phyloP scores from a whole-genome alignment of 1,139 yeast species.

The Hemisphaericaspora xylofermentans region DNA sequence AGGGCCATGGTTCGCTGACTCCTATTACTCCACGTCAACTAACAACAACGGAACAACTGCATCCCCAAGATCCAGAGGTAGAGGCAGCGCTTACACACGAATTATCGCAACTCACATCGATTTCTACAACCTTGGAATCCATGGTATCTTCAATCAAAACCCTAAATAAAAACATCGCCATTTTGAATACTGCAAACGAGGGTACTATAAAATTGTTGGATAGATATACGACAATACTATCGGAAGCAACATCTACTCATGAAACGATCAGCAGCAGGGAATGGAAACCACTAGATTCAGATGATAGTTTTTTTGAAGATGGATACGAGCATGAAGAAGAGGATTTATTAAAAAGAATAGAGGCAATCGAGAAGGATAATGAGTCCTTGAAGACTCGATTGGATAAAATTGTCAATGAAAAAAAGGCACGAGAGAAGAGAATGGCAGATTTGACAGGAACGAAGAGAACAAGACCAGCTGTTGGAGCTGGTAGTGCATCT shows the following conservation, averaged over 20 bases:
- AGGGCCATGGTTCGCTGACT: conserved; percentile 1
- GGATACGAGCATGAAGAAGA: conserved; percentile 28
- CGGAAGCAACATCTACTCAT: conserved; percentile 46
- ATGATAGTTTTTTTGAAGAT: conserved; percentile 19
- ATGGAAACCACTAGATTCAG: conserved; percentile 30
- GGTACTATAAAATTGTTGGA: conserved; percentile 39
- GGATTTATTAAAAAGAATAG: conserved; percentile 25
- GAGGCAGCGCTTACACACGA: conserved; percentile 37
- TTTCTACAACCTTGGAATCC: conserved; percentile 32
- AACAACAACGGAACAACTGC: neutral
- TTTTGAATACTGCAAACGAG: conserved; percentile 32
- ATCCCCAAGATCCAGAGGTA: neutral
- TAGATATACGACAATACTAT: conserved; percentile 47
- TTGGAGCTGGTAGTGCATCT: neutral
- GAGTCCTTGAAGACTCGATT: conserved; percentile 26
- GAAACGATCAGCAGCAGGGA: conserved; percentile 32
- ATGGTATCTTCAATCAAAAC: conserved; percentile 29
- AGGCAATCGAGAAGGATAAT: conserved; percentile 29
- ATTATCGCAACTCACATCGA: conserved; percentile 31
- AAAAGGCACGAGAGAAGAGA: conserved; percentile 15
- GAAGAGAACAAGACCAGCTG: neutral
- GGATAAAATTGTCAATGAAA: conserved; percentile 23
- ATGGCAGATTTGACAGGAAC: neutral
- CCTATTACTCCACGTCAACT: conserved; percentile 1
- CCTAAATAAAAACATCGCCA: conserved; percentile 29